Percentiles rank a stretch among this genome's conserved stretches.
These are phyloP conservation scores for Akebia trifoliata DNA, from an alignment of 164 flowering plant genomes.

Conservation along the genomic window DNA sequence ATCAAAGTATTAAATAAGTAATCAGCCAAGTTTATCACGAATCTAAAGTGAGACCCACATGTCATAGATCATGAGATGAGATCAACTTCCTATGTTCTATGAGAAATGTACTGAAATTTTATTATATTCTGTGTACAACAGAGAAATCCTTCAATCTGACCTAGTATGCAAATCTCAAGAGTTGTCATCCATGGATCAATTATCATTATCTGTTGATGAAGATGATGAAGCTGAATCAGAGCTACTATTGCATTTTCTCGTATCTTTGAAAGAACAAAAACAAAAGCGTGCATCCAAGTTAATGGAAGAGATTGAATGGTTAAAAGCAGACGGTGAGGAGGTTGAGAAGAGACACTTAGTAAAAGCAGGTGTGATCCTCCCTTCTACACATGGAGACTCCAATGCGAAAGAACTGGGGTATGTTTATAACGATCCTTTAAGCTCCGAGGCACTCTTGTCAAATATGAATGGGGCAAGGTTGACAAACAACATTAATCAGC, in stretches of 20 bases:
- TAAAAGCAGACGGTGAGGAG: constrained; percentile 76
- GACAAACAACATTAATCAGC: constrained; percentile 55
- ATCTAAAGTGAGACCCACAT: too few species aligned
- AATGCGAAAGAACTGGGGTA: constrained; percentile 15
- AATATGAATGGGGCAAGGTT: constrained; percentile 37
- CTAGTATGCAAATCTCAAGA: constrained; percentile 42
- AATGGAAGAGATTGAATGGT: constrained; percentile 44
- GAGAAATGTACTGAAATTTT: background rate
- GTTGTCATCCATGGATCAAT: constrained; percentile 29
- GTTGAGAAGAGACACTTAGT: constrained; percentile 44
- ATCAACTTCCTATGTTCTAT: too few species aligned
- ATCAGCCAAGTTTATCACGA: too few species aligned
- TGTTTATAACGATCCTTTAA: constrained; percentile 17
- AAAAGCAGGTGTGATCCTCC: constrained; percentile 15
- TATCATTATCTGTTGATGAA: constrained; percentile 42
- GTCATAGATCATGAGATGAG: too few species aligned
- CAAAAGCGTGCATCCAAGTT: constrained; percentile 56
- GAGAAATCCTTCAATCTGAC: constrained; percentile 79
- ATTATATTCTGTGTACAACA: constrained; percentile 28
- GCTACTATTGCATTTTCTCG: constrained; percentile 67
- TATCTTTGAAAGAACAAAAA: constrained; percentile 52
- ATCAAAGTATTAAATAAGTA: too few species aligned
- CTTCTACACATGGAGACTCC: constrained; percentile 5
- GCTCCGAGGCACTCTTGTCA: constrained; percentile 22
- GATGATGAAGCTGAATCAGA: constrained; percentile 83